Conservation (phyloP, 1,284 basidiomycete species). For the Bondarzewia mesenterica region DNA sequence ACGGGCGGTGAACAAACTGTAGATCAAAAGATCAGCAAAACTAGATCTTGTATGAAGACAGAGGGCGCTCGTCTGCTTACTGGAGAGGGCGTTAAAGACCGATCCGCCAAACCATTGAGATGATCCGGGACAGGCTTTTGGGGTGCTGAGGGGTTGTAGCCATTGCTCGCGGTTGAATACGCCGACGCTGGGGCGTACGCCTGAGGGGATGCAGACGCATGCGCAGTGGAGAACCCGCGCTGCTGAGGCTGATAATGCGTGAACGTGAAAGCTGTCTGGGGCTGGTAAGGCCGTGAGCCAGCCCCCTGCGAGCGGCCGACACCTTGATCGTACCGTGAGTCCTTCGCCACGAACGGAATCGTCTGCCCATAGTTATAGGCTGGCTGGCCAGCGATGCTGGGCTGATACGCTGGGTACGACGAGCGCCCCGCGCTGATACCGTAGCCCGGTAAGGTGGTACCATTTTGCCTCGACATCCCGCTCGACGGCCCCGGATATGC, state of each 20-base stretch:
- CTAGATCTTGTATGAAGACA: neutral
- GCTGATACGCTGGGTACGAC: neutral
- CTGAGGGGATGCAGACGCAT: conserved; percentile 2
- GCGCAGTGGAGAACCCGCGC: conserved; percentile 28
- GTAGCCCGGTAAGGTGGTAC: neutral
- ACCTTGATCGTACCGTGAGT: neutral
- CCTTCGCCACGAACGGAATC: neutral
- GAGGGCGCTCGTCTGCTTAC: neutral
- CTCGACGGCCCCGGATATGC: neutral
- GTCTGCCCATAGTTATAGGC: neutral
- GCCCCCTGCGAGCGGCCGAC: neutral
- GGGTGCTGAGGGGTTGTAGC: too few relatives aligned
- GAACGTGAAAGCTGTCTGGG: conserved; percentile 26
- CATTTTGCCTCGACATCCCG: neutral
- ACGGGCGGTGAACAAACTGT: neutral
- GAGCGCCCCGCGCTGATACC: conserved; percentile 1
- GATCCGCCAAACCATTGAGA: neutral
- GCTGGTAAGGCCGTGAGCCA: conserved; percentile 4
- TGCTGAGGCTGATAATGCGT: conserved; percentile 45
- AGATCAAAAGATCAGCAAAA: neutral
- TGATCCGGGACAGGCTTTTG: too few relatives aligned
- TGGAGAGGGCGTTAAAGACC: neutral
- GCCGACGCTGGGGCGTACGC: neutral
- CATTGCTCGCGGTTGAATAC: neutral
- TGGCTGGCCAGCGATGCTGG: conserved; percentile 1